Evolutionary conservation across 805 yeast genomes (phyloP).

Genomic region (Yarrowia bubula): DNA sequence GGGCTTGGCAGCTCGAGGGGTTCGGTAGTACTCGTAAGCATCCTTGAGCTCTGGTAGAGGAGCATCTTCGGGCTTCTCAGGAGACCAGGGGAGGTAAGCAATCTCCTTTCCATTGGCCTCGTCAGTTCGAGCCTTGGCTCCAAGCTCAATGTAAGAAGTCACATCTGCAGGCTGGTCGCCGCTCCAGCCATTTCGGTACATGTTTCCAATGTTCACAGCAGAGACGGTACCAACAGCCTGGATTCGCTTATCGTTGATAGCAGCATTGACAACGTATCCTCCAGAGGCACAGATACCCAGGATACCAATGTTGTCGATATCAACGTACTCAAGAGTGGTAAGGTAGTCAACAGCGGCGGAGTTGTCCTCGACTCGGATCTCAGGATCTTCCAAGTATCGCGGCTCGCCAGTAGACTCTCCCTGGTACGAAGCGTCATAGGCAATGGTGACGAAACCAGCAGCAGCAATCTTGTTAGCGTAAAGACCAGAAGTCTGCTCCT

Average conservation of each 20-base stretch:
- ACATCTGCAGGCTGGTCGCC: neutral
- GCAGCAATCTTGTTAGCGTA: constrained; percentile 28
- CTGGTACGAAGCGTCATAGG: constrained; percentile 30
- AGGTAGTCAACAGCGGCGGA: constrained; percentile 27
- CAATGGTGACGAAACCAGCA: constrained; percentile 28
- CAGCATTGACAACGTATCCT: constrained; percentile 29
- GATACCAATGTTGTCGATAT: constrained; percentile 27
- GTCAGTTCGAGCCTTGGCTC: neutral
- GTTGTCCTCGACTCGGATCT: constrained; percentile 29
- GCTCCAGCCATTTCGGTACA: constrained; percentile 23
- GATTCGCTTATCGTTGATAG: constrained; percentile 29
- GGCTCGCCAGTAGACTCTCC: constrained; percentile 31
- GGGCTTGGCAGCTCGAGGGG: constrained; percentile 24
- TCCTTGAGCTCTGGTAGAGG: constrained; percentile 5
- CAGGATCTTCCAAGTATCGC: constrained; percentile 28
- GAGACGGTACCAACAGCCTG: constrained; percentile 29
- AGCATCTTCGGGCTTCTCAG: neutral
- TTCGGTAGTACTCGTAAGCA: constrained; percentile 30
- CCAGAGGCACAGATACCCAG: constrained; percentile 31
- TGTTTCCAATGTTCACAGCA: constrained; percentile 27
- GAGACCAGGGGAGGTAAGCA: neutral
- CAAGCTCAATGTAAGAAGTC: neutral
- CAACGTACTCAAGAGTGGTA: constrained; percentile 23
- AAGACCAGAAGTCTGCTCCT: constrained; percentile 31
- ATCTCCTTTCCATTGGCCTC: neutral